Base-by-base conservation (phyloP, 495 filamentous ascomycete species). In the Clavariopsis aquatica region DNA sequence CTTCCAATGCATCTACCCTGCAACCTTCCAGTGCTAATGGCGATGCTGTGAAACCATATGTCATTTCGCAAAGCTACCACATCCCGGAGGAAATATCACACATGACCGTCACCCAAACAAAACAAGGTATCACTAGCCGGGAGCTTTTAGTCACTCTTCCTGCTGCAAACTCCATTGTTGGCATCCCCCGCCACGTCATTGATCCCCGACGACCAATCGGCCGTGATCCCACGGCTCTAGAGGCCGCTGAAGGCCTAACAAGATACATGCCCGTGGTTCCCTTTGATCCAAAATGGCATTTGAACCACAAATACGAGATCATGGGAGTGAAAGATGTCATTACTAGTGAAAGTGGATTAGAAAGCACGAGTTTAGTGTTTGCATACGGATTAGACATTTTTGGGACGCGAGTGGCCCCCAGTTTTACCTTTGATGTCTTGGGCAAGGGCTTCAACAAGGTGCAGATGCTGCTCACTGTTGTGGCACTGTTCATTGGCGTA, bases 381-480 rank as follows among this genome's bases (percentile, higher is more conserved):
- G 93, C 92, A 2, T 97, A 89, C 73, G 95, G 95, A 2, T 69
- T 88, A 0, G 94, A 99, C 72, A 76, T 98, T 31, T 99, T 91
- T 69, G 92, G 90, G 5, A 92, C 93, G 2, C 79, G 92, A 15
- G 86, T 94, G 31, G 84, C 87, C 28, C 94, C 94, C 0, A 95
- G 90, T 71, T 83, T 88, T 59, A 82, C 88, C 3, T 99, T 98
- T 75, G 94, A 99, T 77, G 82, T 96, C 19, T 79, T 99, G 0
- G 93, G 91, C 34, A 95, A 93, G 77, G 89, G 88, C 4, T 99
- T 99, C 73, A 91, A 89, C 60, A 96, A 95, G 79, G 64, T 93
- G 59, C 87, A 92, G 69, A 82, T 99, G 68, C 75, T 96, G 0
- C 78, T 81, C 24, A 99, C 94, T 0, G 90, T 99, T 46, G 77